A percentile compares a stretch with the other conserved stretches of the same genome.
phyloP scores from a whole-genome alignment of 2,329 filamentous ascomycete species.

The Pseudopithomyces maydicus region DNA sequence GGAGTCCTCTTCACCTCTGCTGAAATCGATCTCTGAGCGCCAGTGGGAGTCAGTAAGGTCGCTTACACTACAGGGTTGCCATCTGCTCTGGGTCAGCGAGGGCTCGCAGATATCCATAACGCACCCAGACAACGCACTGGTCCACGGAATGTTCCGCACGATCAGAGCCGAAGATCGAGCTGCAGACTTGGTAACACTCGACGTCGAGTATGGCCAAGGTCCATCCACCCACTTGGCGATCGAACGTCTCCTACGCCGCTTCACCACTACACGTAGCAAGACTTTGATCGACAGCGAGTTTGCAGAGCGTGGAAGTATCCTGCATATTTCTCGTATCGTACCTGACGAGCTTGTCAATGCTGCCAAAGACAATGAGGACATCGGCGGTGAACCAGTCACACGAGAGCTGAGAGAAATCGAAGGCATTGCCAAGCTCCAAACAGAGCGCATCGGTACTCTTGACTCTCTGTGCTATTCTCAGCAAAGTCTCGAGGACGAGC shows the following conservation, averaged over 20 bases:
- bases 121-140: slow-evolving; percentile 7
- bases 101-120: slow-evolving; percentile 6
- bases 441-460: background rate
- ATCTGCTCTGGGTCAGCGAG: slow-evolving; percentile 4
- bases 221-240: background rate
- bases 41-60: slow-evolving; percentile 2
- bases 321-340: background rate
- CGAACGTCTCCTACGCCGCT: background rate
- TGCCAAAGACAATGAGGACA: background rate
- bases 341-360: background rate
- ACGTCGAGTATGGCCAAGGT: background rate
- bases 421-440: background rate
- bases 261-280: background rate
- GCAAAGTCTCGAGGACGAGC: background rate
- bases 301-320: slow-evolving; percentile 4
- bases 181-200: background rate
- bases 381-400: background rate
- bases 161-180: background rate
- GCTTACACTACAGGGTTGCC: background rate
- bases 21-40: background rate
- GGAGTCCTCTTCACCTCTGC: background rate
- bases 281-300: slow-evolving; percentile 6
- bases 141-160: slow-evolving; percentile 14
- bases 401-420: background rate
- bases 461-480: background rate